Conservation (phyloP, 352 stramenopile genomes). For the Blastocystis sp. region DNA sequence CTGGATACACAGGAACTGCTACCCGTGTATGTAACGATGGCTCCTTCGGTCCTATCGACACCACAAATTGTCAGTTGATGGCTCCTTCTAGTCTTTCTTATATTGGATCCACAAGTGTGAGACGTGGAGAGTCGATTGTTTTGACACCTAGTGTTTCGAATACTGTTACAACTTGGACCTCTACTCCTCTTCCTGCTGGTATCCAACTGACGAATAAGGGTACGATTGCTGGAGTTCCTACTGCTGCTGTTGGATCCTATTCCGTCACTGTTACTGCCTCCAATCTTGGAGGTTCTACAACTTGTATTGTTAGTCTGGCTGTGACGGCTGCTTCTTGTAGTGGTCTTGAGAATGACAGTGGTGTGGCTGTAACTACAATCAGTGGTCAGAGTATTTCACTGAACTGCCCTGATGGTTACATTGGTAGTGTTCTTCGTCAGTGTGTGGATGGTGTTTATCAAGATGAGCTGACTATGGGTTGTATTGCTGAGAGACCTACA, state of each 20-base stretch:
- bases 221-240: neutral
- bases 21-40: constrained; percentile 1
- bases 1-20: neutral
- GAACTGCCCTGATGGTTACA: constrained; percentile 1
- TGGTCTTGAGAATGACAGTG: constrained; percentile 8
- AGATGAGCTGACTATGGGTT: neutral
- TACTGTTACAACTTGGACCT: neutral
- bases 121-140: neutral
- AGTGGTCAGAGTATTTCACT: neutral
- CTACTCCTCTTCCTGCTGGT: neutral
- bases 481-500: neutral
- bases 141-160: neutral
- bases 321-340: constrained; percentile 2
- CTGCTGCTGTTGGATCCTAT: neutral
- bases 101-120: neutral
- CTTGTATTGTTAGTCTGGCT: neutral
- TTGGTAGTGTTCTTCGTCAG: neutral
- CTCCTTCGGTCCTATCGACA: neutral
- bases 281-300: neutral
- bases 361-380: neutral
- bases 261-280: neutral
- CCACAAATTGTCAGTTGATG: neutral
- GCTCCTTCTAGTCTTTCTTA: constrained; percentile 1
- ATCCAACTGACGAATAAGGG: neutral
- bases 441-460: constrained; percentile 39